Base-by-base conservation (phyloP, 2,329 filamentous ascomycete genomes). In the Trichoderma sp. region DNA sequence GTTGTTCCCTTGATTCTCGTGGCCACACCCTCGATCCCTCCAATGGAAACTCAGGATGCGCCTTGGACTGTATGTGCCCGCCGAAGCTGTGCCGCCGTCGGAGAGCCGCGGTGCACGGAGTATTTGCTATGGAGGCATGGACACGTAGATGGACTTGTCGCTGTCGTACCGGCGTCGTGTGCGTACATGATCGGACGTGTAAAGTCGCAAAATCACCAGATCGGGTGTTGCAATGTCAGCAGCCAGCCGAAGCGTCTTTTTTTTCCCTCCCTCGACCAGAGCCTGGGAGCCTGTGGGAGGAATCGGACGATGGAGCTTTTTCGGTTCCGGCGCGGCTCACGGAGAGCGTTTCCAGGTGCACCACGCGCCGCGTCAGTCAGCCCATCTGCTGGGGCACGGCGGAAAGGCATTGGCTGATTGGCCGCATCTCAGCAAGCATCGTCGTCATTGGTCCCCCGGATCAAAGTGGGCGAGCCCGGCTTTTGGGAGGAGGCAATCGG, bases 281-380 rank as follows among this genome's bases (percentile, higher is more conserved):
- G 32, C 24, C 62, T 60, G 51, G 36, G 32, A 34, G 32, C 32
- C 32, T 34, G 32, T 34, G 32, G 32, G 12, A 61, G 60, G 8
- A 57, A 64, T 64, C 60, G 57, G 68, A 56, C 58, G 68, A 71
- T 71, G 68, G 61, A 63, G 53, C 43, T 32, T 65, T 36, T 18
- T 64, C 68, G 68, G 68, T 64, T 56, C 68, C 68, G 70, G 70
- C 53, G 62, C 63, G 70, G 70, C 66, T 47, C 21, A 71, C 60
- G 70, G 53, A 66, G 61, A 32, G 53, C 39, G 57, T 43, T 53
- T 5, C 56, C 47, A 34, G 64, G 18, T 63, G 32, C 64, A 58
- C 64, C 51, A 67, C 61, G 62, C 63, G 70, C 64, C 64, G 70
- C 70, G 70, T 72, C 70, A 72, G 70, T 72, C 70, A 72, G 64